Evolutionary conservation across 768 basidiomycete species (phyloP).

Genomic region (Suillus plorans): DNA sequence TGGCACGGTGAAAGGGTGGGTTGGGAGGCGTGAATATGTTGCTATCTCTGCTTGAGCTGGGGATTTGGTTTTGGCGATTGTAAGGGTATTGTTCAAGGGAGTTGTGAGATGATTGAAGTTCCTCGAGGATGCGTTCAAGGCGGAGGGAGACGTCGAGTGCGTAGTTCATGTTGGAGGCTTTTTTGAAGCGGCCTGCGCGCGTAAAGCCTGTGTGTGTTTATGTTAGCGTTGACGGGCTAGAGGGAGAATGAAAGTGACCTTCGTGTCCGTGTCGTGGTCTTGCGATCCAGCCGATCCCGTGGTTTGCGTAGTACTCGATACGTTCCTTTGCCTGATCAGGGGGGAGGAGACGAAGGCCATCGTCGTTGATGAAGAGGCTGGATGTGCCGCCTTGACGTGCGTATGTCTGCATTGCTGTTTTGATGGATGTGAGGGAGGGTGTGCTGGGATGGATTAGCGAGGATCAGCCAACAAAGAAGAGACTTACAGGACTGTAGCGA

Average conservation of each 20-base stretch:
- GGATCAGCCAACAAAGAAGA: slow-evolving; percentile 3
- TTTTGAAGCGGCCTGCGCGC: slow-evolving; percentile 83
- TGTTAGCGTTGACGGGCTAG: slow-evolving; percentile 47
- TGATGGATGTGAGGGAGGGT: slow-evolving; percentile 53
- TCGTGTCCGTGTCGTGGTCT: slow-evolving; percentile 55
- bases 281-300: slow-evolving; percentile 60
- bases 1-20: slow-evolving; percentile 11
- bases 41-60: neutral
- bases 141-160: slow-evolving; percentile 49
- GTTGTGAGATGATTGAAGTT: slow-evolving; percentile 23
- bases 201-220: slow-evolving; percentile 37
- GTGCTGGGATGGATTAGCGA: slow-evolving; percentile 24
- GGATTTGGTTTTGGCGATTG: slow-evolving; percentile 5
- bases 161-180: slow-evolving; percentile 92
- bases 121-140: slow-evolving; percentile 30
- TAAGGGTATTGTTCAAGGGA: neutral
- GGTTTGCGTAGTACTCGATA: slow-evolving; percentile 52
- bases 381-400: slow-evolving; percentile 65
- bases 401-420: slow-evolving; percentile 62
- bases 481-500: slow-evolving; percentile 51
- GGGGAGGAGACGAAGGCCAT: slow-evolving; percentile 54
- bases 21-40: neutral
- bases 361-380: slow-evolving; percentile 60
- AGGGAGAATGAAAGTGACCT: slow-evolving; percentile 31
- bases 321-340: slow-evolving; percentile 46